Evolutionary conservation across 331 rosid genomes (phyloP), one percentile per base, ranked within the genome.

Genomic region (Phaseolus coccineus): DNA sequence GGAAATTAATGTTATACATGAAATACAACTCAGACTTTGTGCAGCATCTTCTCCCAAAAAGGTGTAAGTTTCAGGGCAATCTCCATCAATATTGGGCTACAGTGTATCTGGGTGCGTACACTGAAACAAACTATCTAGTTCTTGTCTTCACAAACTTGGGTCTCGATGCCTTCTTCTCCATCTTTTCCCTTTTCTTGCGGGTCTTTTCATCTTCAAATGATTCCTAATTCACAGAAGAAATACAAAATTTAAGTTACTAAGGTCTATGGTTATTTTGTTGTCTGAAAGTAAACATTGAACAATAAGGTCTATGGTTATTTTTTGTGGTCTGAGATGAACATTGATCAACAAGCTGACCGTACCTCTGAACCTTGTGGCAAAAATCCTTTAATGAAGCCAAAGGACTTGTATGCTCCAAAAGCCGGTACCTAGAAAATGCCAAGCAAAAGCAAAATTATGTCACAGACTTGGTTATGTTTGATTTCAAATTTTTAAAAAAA

Each of bases 81-180:
- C 67, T 42, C 53, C 71, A 80, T 55, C 76, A 35, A 39, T 71
- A 69, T 30, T 56, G 71, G 47, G 48, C 24, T 22, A 51, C 59
- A 16, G 56, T 48, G 44, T 74, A 65, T 12, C 62, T 67, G 33
- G 64, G 55, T 30, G 69, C 72, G 19, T 65, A 24, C 66, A 58
- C 61, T 67, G 52, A 71, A 75, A 53, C 53, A 68, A 66, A 70
- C 84, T 84, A 96, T 83, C 96, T 88, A 51, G 83, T 87, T 89
- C 96, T 87, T 63, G 97, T 78, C 89, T 86, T 96, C 80, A 82
- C 87, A 76, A 90, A 84, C 88, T 96, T 94, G 48, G 80, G 78
- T 81, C 96, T 88, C 7, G 98, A 90, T n/a, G 97, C 98, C 87
- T 87, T 93, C 91, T 82, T 96, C 89, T 96, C 98, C 94, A 91